Conservation (phyloP, 2,329 filamentous ascomycete genomes). For the Juglanconis juglandina region DNA sequence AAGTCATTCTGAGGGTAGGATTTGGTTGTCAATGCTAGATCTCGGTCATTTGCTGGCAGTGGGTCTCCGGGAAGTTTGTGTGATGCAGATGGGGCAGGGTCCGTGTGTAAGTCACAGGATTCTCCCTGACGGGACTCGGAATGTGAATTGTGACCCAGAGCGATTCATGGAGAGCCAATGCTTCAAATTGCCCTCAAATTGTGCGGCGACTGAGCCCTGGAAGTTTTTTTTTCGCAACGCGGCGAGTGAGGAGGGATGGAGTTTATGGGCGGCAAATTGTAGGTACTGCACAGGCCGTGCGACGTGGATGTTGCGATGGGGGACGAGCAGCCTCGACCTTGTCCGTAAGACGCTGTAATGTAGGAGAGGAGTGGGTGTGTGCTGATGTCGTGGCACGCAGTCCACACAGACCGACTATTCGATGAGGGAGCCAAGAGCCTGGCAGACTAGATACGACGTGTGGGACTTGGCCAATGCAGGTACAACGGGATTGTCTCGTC, state of each 20-base stretch:
- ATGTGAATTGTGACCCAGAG: neutral
- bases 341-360: too few relatives aligned
- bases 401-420: neutral
- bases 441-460: conserved; percentile 2
- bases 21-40: neutral
- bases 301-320: too few relatives aligned
- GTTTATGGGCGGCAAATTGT: too few relatives aligned
- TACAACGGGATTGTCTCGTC: conserved; percentile 8
- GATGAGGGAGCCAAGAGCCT: neutral
- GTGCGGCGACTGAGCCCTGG: neutral
- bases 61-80: neutral
- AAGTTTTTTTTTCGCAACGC: neutral
- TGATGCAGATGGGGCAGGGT: neutral
- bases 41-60: conserved; percentile 11
- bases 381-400: neutral
- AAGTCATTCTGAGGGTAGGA: conserved; percentile 18
- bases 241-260: neutral
- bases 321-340: too few relatives aligned
- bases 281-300: too few relatives aligned
- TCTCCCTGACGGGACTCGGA: neutral
- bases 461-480: conserved; percentile 9
- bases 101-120: neutral
- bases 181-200: neutral
- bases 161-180: conserved; percentile 7
- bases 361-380: neutral